phyloP scores from a whole-genome alignment of 78 protist species.

The Cyanophora paradoxa region DNA sequence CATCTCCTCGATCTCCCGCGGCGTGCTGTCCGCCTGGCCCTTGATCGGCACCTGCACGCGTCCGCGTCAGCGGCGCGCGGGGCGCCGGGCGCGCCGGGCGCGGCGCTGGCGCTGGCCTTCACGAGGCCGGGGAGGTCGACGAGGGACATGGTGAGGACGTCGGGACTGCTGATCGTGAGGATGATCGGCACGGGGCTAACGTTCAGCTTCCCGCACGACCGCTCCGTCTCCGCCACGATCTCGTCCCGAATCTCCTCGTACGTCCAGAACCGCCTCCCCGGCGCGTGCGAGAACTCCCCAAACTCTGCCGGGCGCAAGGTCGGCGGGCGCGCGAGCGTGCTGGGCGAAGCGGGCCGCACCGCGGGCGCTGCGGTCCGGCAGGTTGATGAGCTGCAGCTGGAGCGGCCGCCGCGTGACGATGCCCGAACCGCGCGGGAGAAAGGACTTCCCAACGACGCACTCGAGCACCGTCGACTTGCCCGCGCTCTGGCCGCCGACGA shows the following conservation, averaged over 20 bases:
- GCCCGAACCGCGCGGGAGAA: constrained; percentile 67
- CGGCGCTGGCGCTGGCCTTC: too few species aligned
- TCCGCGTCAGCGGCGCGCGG: constrained; percentile 87
- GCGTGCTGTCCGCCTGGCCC: too few species aligned
- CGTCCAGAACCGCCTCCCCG: background rate
- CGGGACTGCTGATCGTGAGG: constrained; percentile 71
- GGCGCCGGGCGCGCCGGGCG: too few species aligned
- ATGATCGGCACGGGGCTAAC: constrained; percentile 78
- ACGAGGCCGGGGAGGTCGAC: constrained; percentile 95
- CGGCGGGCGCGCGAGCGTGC: too few species aligned
- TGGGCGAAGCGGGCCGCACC: too few species aligned
- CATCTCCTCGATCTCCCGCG: constrained; percentile 56
- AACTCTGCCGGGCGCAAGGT: too few species aligned
- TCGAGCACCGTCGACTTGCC: constrained; percentile 93
- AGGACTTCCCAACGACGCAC: constrained; percentile 74
- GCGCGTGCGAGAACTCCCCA: background rate
- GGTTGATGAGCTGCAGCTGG: background rate
- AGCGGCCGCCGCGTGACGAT: constrained; percentile 11
- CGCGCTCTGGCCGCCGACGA: constrained; percentile 86
- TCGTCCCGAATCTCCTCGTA: constrained; percentile 20
- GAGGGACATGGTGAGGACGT: constrained; percentile 86
- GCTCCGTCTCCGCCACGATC: constrained; percentile 56
- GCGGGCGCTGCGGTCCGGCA: background rate
- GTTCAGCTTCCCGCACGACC: constrained; percentile 75
- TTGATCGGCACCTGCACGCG: too few species aligned